phyloP scores from a whole-genome alignment of 495 filamentous ascomycete species.

The Penicillium cinerascens region DNA sequence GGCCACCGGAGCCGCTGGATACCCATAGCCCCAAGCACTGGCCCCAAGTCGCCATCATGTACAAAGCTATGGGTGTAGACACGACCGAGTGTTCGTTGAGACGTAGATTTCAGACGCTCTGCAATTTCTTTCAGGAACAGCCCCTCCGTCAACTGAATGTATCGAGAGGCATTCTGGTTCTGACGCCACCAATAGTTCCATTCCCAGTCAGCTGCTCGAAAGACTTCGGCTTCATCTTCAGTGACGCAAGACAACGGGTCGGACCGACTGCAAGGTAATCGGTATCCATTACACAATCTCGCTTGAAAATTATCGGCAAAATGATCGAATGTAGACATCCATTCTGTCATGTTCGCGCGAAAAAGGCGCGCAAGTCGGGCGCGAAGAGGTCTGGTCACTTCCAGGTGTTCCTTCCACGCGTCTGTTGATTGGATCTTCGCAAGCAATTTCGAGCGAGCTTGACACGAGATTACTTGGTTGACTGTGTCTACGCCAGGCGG shows the following conservation, averaged over 20 bases:
- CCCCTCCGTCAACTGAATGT: conserved; percentile 30
- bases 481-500: conserved; percentile 25
- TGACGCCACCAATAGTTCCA: conserved; percentile 37
- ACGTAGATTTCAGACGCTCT: conserved; percentile 15
- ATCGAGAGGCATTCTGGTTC: conserved; percentile 23
- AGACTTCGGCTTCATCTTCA: conserved; percentile 24
- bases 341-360: conserved; percentile 18
- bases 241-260: conserved; percentile 24
- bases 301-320: conserved; percentile 37
- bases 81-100: conserved; percentile 7
- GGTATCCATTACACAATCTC: conserved; percentile 32
- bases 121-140: conserved; percentile 31
- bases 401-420: conserved; percentile 29
- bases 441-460: conserved; percentile 16
- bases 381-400: conserved; percentile 22
- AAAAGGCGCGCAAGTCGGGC: conserved; percentile 23
- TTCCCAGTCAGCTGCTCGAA: conserved; percentile 36
- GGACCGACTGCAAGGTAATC: conserved; percentile 22
- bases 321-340: conserved; percentile 31
- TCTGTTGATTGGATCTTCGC: conserved; percentile 18
- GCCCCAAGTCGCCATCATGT: conserved; percentile 35
- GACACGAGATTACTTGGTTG: conserved; percentile 29
- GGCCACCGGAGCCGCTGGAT: conserved; percentile 33
- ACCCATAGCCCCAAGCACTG: conserved; percentile 29
- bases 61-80: conserved; percentile 36